Conservation (phyloP, 2,329 filamentous ascomycete species). For the Calonectria naviculata region DNA sequence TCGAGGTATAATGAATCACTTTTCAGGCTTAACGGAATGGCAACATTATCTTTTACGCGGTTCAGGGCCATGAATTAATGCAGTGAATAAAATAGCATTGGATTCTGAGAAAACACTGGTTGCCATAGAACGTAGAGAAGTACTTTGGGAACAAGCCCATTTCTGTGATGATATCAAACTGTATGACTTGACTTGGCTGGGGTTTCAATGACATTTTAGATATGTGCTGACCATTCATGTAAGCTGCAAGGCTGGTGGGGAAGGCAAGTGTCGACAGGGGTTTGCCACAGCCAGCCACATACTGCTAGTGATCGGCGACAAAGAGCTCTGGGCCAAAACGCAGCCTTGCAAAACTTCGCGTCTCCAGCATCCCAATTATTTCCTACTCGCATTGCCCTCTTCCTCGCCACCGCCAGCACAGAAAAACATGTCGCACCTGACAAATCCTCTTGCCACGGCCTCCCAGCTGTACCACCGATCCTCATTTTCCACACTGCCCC, state of each 20-base stretch:
- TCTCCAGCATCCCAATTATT: slow-evolving; percentile 15
- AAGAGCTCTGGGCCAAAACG: slow-evolving; percentile 3
- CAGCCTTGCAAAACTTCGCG: slow-evolving; percentile 37
- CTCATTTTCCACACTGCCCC: slow-evolving; percentile 68
- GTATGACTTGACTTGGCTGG: too few species aligned
- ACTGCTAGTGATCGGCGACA: background rate
- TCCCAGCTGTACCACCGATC: slow-evolving; percentile 72
- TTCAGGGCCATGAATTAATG: too few species aligned
- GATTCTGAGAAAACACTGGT: too few species aligned
- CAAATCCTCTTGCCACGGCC: slow-evolving; percentile 79
- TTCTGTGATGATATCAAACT: too few species aligned
- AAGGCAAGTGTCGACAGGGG: background rate
- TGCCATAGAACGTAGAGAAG: too few species aligned
- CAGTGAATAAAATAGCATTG: too few species aligned
- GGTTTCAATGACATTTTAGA: background rate
- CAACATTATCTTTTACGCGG: too few species aligned
- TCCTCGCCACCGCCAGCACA: background rate
- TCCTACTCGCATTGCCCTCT: background rate
- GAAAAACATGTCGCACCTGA: slow-evolving; percentile 66
- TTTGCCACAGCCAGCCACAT: background rate
- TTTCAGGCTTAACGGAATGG: too few species aligned
- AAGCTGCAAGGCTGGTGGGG: slow-evolving; percentile 2
- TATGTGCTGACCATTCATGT: background rate
- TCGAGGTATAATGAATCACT: too few species aligned
- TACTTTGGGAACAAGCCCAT: too few species aligned